Base-by-base conservation (phyloP, 495 filamentous ascomycete genomes). In the Evernia prunastri region DNA sequence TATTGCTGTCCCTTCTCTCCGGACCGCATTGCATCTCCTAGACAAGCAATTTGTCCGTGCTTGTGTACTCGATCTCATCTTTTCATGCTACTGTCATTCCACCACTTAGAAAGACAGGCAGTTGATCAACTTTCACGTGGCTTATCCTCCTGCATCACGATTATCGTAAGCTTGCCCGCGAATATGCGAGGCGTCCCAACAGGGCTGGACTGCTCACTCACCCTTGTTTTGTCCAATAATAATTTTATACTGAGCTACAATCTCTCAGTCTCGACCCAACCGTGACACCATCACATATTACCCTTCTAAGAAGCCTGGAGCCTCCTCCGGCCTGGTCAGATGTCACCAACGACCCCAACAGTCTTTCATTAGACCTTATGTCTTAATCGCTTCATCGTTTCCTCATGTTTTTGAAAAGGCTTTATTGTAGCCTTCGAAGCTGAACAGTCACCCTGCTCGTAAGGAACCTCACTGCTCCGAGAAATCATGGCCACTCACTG, bases 111-210 rank as follows among this genome's bases (percentile, higher is more conserved):
- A 54, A 8, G 5, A 9, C 51, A 20, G 5, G 3, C 51, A 20
- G 27, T 4, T 4, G 51, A 54, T 33, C 23, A 3, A 18, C 18
- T 20, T 33, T 17, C 51, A 33, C 29, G 27, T 54, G 29, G 29
- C 27, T 17, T 54, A n/a, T 9, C 0, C 2, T 54, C 15, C 51
- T 54, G 51, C 51, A 54, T 33, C 51, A 54, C 51, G 51, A 54
- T 54, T 33, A 54, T 54, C 2, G 11, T 29, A 54, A 33, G 51
- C 27, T 20, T 33, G 29, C 29, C 29, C 33, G 51, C 51, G 51
- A 33, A 54, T 54, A 54, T 54, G 51, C 51, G 51, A 54, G 29
- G 29, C 29, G 29, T 54, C 51, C 51, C 51, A 54, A 54, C 51
- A 33, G 23, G 51, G 15, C 51, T 33, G 29, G 0, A 54, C 51